Base-by-base conservation (phyloP, 192 early-diverging fungal genomes). In the Coemansia sp. region DNA sequence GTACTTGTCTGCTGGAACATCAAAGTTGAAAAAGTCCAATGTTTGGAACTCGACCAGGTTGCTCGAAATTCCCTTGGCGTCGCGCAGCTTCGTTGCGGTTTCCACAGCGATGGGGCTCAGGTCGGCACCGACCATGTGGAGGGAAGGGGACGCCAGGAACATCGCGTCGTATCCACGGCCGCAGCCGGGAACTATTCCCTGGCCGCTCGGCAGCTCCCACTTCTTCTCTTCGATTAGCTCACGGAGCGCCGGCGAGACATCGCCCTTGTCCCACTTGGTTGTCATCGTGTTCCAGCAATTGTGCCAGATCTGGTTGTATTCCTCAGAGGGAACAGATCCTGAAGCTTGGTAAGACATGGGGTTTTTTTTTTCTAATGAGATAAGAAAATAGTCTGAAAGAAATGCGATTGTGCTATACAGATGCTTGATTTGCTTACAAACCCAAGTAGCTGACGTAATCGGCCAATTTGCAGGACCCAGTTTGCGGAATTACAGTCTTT, bases 11-110 rank as follows among this genome's bases (percentile, higher is more conserved):
- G 53, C 54, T 9, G 84, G 81, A 1, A 70, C 60, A 1, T 74
- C 57, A 64, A 87, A 89, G 14, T 74, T 75, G 69, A 88, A 93
- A 69, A 93, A 93, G 64, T 93, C 87, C 46, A 68, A 81, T 1
- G 44, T 51, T 11, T 74, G 51, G 53, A 90, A 90, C 46, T 68
- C 69, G 20, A 68, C 86, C 14, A 76, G 53, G 16, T 71, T 57
- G 38, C 60, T 46, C 1, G 81, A 49, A 46, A 68, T 34, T 0
- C 54, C 58, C 20, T 41, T 61, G 3, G 47, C 61, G 43, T 77
- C 61, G n/a, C 66, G 77, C 36, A 80, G 79, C 75, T 71, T 83
- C 47, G 37, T 76, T 23, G 74, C 82, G 48, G 43, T 73, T 36
- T 82, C 79, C 30, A 90, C 79, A 26, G 83, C 87, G n/a, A 81